A percentile compares a stretch with the other conserved stretches of the same genome.
Evolutionary conservation across 495 filamentous ascomycete species (phyloP).

Genomic region (Pseudevernia furfuracea): DNA sequence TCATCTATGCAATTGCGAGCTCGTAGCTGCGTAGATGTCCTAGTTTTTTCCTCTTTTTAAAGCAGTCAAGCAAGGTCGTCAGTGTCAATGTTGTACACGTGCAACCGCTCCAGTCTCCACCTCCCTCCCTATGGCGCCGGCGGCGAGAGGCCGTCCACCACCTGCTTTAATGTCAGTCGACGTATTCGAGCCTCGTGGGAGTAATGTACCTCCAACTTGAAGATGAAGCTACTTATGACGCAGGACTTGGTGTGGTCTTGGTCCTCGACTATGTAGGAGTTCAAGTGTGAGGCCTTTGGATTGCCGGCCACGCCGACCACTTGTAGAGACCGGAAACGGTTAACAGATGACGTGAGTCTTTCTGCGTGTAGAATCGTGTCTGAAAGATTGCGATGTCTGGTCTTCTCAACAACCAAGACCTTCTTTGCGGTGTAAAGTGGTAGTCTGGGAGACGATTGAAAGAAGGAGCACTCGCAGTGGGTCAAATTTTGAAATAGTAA

Average conservation of each 20-base stretch:
- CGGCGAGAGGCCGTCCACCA: slow-evolving; percentile 17
- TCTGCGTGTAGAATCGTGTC: neutral
- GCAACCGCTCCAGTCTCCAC: slow-evolving; percentile 18
- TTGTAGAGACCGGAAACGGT: neutral
- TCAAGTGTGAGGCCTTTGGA: neutral
- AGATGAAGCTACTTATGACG: neutral
- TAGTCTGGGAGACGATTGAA: neutral
- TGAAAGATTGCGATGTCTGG: neutral
- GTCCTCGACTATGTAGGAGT: neutral
- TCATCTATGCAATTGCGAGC: slow-evolving; percentile 17
- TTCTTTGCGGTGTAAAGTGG: neutral
- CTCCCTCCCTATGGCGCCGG: slow-evolving; percentile 17
- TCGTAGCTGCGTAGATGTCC: neutral
- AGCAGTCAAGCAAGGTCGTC: neutral
- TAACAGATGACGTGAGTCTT: neutral
- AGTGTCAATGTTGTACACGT: neutral
- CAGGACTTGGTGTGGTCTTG: slow-evolving; percentile 6
- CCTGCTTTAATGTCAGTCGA: slow-evolving; percentile 5
- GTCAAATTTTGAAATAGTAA: neutral
- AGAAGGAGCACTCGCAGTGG: neutral
- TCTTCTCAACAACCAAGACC: neutral
- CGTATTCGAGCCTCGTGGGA: neutral
- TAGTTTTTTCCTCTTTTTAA: neutral
- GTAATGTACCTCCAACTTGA: slow-evolving; percentile 12
- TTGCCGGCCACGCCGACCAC: neutral